These are phyloP conservation scores for Alternaria ethzedia DNA, from an alignment of 2,329 filamentous ascomycete genomes.

Conservation along the genomic window DNA sequence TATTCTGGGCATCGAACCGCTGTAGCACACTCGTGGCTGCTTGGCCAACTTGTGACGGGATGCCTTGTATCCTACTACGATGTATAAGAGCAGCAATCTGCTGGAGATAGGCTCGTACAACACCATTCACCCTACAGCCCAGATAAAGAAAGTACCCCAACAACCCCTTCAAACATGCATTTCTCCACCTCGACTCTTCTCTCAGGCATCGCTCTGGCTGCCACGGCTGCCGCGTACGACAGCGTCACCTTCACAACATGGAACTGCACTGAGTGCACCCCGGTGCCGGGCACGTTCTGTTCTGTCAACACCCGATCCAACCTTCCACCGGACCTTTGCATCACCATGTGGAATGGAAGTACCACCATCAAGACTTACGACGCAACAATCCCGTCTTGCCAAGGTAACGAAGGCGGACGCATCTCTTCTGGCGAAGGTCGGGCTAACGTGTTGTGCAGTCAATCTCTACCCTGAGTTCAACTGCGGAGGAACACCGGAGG, in stretches of 20 bases:
- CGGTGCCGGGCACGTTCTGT: background rate
- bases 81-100: background rate
- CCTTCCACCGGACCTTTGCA: background rate
- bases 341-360: background rate
- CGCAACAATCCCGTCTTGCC: background rate
- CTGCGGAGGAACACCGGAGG: background rate
- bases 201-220: background rate
- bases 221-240: background rate
- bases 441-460: background rate
- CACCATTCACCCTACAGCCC: background rate
- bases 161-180: background rate
- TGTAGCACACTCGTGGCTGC: background rate
- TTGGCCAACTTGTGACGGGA: background rate
- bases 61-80: background rate
- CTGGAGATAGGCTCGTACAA: background rate
- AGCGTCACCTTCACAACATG: constrained; percentile 1
- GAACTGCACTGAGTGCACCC: constrained; percentile 3
- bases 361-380: background rate
- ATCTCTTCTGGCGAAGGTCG: too few species aligned
- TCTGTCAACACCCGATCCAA: background rate
- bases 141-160: background rate
- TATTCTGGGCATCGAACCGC: background rate
- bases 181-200: background rate
- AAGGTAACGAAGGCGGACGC: background rate
- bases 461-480: background rate